Base-by-base conservation (phyloP, 2,329 filamentous ascomycete genomes). In the Xylariaceae sp. region DNA sequence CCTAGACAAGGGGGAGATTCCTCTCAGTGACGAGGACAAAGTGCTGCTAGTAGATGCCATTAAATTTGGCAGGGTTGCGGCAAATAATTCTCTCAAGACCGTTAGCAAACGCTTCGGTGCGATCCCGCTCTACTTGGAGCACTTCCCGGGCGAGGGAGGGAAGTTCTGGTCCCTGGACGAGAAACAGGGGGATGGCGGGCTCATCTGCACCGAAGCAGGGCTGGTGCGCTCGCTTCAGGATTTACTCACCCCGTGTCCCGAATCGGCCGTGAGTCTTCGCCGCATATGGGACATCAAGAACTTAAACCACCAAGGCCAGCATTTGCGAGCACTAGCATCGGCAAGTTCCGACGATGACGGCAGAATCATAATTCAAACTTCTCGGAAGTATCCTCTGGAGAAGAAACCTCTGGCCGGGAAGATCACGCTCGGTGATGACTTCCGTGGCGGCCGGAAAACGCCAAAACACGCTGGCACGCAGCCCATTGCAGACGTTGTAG, bases 61-160 rank as follows among this genome's bases (percentile, higher is more conserved):
- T n/a, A 53, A 61, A 1, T 71, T 83, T 36, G 83, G 85, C 1
- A 69, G 77, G 29, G 51, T 67, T 3, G 79, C 85, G 1, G 55
- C 80, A 1, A 48, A 55, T 0, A 89, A 83, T 43, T 51, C 62
- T 5, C 71, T 83, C 18, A 89, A 87, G 70, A 68, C 68, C 16
- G 68, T 78, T 0, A 79, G 88, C 52, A 84, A 82, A 41, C 62
- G 67, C 17, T 80, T 78, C 15, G 85, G 90, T 50, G 86, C 95
- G 56, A 72, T 96, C 41, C 88, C 88, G 0, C 61, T 94, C 9
- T 84, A 81, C 41, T 63, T 95, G 3, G 57, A 76, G 3, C 64
- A 76, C 13, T 88, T 90, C 55, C 83, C 87, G 0, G 67, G 68
- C 9, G 69, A 73, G 1, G 71, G 73, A 3, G 73, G 74, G 3